Base-by-base conservation (phyloP, 441 rosid genomes). In the Mallotus japonicus region DNA sequence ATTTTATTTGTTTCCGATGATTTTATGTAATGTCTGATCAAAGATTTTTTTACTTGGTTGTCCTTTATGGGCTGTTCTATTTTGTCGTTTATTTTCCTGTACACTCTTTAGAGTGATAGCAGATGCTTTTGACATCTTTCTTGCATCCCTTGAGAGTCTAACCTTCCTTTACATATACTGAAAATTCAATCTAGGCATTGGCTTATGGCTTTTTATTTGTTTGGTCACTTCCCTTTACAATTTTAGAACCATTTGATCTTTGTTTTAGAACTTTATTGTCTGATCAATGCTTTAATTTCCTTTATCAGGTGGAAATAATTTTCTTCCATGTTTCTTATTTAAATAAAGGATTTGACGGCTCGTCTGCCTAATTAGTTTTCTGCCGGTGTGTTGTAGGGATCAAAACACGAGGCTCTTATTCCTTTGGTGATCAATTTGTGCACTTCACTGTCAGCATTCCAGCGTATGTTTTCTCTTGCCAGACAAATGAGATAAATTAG, bases 381-480 rank as follows among this genome's bases (percentile, higher is more conserved):
- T 53, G 19, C 60, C 57, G 51, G 71, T 58, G 54, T 65, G 40
- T 65, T 15, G 75, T 84, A 93, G 97, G 98, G 69, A 85, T 93
- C 62, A 90, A 89, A 76, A 73, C 90, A 44, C 89, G 98, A 73
- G 85, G 86, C 69, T 86, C 97, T 1, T 74, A 73, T 70, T 83
- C 86, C 73, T 87, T 82, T 22, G 98, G 98, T 24, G 97, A 93
- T 83, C 96, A 91, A 69, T 93, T 76, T 78, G 98, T 93, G 77
- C 93, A 93, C 83, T 93, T 89, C 87, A 90, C 85, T 62, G 87
- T 93, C 87, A 86, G 85, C 91, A 90, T 93, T 75, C 98, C 98
- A 42, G 51, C 78, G 98, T 91, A 83, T 15, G 94, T 82, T 40
- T 71, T 55, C 63, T 60, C 3, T 14, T 60, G 17, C 15, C 0